Conservation (phyloP, 2,329 filamentous ascomycete genomes). For the Reticulascus tulasneorum region DNA sequence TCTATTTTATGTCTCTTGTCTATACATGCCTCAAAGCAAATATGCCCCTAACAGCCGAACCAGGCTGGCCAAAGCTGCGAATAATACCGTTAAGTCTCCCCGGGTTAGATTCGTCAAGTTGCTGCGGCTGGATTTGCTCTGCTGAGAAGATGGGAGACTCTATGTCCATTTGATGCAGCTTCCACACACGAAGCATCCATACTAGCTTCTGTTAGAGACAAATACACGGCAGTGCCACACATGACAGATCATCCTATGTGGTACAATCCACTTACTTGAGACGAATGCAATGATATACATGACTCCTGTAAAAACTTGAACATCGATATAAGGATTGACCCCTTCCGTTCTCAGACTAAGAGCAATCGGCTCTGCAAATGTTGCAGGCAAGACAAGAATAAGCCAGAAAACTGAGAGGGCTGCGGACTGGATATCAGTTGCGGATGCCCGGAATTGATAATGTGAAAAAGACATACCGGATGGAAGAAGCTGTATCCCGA, state of each 20-base stretch:
- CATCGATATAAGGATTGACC: slow-evolving; percentile 43
- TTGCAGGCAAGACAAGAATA: slow-evolving; percentile 64
- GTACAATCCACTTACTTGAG: slow-evolving; percentile 37
- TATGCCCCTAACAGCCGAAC: slow-evolving; percentile 2
- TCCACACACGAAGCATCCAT: slow-evolving; percentile 15
- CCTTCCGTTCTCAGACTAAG: slow-evolving; percentile 46
- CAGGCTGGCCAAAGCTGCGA: neutral
- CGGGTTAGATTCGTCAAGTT: slow-evolving; percentile 4
- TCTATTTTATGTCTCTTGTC: fast-evolving
- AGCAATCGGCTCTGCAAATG: slow-evolving; percentile 63
- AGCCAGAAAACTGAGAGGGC: slow-evolving; percentile 69
- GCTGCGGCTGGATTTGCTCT: slow-evolving; percentile 1
- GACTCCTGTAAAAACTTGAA: slow-evolving; percentile 56
- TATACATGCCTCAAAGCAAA: slow-evolving; percentile 5
- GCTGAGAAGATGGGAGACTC: neutral
- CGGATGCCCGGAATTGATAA: too few species aligned
- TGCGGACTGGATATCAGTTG: neutral
- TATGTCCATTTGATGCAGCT: slow-evolving; percentile 12
- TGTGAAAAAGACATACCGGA: slow-evolving; percentile 47
- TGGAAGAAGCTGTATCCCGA: slow-evolving; percentile 65
- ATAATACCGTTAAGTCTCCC: slow-evolving; percentile 5
- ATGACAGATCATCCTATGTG: too few species aligned
- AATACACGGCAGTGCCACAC: fast-evolving
- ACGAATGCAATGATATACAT: slow-evolving; percentile 55
- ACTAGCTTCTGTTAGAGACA: neutral